Percentiles rank a stretch among this genome's conserved stretches.
Evolutionary conservation across 148 eudicot genomes (phyloP).

Genomic region (Nepenthes gracilis): DNA sequence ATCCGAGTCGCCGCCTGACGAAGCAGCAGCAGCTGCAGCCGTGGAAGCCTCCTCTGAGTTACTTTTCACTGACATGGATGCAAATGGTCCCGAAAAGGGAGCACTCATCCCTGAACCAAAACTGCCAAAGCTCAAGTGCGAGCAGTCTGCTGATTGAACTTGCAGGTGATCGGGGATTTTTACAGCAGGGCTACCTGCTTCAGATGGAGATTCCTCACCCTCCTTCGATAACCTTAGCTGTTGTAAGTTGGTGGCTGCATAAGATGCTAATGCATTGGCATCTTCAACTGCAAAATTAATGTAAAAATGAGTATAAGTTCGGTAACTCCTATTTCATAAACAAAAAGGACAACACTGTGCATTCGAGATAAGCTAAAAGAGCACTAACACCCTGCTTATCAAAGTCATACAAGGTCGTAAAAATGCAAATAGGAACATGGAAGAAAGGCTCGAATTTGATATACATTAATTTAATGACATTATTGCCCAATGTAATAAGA

Average conservation of each 20-base stretch:
- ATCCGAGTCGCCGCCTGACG: conserved; percentile 39
- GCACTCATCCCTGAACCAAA: conserved; percentile 51
- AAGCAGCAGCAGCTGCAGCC: conserved; percentile 37
- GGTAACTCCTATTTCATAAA: neutral
- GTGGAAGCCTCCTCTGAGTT: conserved; percentile 38
- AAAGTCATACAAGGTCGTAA: too few species aligned
- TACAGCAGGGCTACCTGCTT: conserved; percentile 63
- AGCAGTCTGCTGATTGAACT: conserved; percentile 66
- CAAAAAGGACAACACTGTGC: neutral
- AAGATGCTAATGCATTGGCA: conserved; percentile 31
- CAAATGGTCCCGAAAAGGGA: conserved; percentile 38
- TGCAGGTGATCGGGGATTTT: conserved; percentile 79
- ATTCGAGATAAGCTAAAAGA: neutral
- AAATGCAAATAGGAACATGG: too few species aligned
- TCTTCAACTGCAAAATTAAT: conserved; percentile 32
- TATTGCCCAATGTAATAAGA: too few species aligned
- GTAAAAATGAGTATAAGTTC: neutral
- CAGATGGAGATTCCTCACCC: conserved; percentile 33
- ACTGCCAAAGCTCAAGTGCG: conserved; percentile 93
- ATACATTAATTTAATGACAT: too few species aligned
- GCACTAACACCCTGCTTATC: too few species aligned
- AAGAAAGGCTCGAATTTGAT: too few species aligned
- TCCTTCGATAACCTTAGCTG: conserved; percentile 46
- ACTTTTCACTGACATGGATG: conserved; percentile 28
- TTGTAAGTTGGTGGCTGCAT: conserved; percentile 55